Evolutionary conservation across 208 protist genomes (phyloP), one percentile per base, ranked within the genome.

Genomic region (Acanthamoeba polyphaga): DNA sequence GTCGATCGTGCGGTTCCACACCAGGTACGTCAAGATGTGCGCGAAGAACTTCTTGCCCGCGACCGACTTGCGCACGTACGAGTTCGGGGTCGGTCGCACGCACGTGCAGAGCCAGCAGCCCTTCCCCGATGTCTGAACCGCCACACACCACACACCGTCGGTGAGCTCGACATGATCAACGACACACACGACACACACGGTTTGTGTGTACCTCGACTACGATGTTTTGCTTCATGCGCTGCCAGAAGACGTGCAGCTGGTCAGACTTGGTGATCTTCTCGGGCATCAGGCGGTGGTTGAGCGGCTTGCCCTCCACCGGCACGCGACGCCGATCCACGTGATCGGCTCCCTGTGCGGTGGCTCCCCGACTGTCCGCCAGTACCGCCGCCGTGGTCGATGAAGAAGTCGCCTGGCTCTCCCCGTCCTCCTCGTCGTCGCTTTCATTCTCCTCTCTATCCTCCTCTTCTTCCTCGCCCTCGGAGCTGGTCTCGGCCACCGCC

Each of bases 1-100:
- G 34, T 78, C 70, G 70, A 78, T 78, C 70, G 70, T 78, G 32
- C 70, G 70, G 70, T 78, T 78, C 70, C 70, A 78, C 38, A 78
- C 70, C 8, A 78, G n/a, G 38, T 78, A 78, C 15, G 70, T 27
- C 2, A 78, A 34, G 15, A 24, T 24, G 70, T 78, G 70, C 70
- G 70, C 70, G 22, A 78, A 78, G 38, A 78, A 78, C 38, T 78
- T 78, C 32, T 78, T 38, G 70, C 70, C 38, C 12, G n/a, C 70
- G 32, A 78, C 19, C 70, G 70, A 78, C 70, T 78, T 78, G 70
- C 70, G 70, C 34, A 78, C 38, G 38, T 78, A 78, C 32, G 70
- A 34, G 38, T 78, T 78, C 10, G 70, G 34, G n/a, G 70, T 49
- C 70, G 70, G 70, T 29, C 70, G n/a, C 70, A 29, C 8, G 70